phyloP scores from a whole-genome alignment of 2,329 filamentous ascomycete species.

The Epicoccum nigrum region DNA sequence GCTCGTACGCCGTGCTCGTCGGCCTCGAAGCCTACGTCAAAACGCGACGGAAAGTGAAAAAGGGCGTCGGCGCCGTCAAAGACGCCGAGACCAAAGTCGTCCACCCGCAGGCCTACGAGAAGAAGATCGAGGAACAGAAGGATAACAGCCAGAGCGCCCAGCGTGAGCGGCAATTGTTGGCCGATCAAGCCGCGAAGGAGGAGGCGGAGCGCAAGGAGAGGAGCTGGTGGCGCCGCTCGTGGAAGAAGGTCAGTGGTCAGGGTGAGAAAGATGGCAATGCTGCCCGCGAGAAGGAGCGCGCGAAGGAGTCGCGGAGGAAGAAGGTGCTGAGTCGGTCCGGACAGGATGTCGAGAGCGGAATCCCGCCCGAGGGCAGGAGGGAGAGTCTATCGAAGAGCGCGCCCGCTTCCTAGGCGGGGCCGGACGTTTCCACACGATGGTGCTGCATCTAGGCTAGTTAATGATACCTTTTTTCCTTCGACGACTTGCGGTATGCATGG shows the following conservation, averaged over 20 bases:
- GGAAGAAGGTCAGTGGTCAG: constrained; percentile 30
- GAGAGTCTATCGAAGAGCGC: constrained; percentile 19
- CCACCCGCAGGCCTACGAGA: constrained; percentile 63
- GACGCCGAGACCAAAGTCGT: constrained; percentile 65
- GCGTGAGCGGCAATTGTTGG: constrained; percentile 62
- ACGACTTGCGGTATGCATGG: too few species aligned
- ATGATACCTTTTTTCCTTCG: constrained; percentile 3
- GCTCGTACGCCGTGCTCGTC: constrained; percentile 80
- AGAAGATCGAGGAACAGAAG: constrained; percentile 54
- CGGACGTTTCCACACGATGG: constrained; percentile 1
- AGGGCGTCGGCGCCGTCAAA: constrained; percentile 56
- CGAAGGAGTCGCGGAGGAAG: constrained; percentile 32
- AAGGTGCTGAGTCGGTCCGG: constrained; percentile 40
- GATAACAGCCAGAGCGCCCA: constrained; percentile 67
- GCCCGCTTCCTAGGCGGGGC: background rate
- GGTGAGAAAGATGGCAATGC: constrained; percentile 25
- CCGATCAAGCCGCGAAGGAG: constrained; percentile 53
- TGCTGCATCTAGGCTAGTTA: background rate
- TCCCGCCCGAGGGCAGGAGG: constrained; percentile 43
- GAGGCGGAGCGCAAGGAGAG: constrained; percentile 48
- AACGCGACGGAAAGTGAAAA: constrained; percentile 69
- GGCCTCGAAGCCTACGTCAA: constrained; percentile 82
- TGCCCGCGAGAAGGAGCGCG: constrained; percentile 26
- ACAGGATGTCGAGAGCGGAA: constrained; percentile 45
- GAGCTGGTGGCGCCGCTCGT: constrained; percentile 40